phyloP scores from a whole-genome alignment of 805 yeast species.

The Wickerhamomyces bisporus region DNA sequence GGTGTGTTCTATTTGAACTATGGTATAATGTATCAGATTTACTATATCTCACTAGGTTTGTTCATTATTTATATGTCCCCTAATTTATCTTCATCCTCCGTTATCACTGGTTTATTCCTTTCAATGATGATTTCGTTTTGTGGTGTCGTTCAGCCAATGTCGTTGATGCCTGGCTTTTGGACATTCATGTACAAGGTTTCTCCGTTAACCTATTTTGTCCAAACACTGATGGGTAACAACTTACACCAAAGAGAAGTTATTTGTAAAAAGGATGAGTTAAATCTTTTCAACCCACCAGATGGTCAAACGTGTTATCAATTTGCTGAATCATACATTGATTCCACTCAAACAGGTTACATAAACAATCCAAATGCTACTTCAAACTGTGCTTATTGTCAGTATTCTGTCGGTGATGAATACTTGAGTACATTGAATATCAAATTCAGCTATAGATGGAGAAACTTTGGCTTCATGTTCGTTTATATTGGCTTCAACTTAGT shows the following conservation, averaged over 20 bases:
- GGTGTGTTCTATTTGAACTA: conserved; percentile 45
- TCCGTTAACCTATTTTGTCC: conserved; percentile 57
- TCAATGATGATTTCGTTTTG: conserved; percentile 31
- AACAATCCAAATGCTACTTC: conserved; percentile 39
- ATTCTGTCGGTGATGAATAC: conserved; percentile 35
- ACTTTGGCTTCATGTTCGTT: conserved; percentile 40
- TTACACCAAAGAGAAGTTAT: conserved; percentile 47
- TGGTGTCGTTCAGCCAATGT: conserved; percentile 33
- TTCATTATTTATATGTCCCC: conserved; percentile 54
- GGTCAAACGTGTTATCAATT: conserved; percentile 62
- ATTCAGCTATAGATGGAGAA: conserved; percentile 51
- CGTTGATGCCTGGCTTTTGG: conserved; percentile 69
- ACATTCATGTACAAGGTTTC: conserved; percentile 62
- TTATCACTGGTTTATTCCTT: conserved; percentile 42
- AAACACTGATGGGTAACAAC: conserved; percentile 42
- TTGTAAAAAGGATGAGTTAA: conserved; percentile 45
- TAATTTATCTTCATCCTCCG: conserved; percentile 67
- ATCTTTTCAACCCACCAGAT: conserved; percentile 43
- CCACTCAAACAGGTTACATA: conserved; percentile 50
- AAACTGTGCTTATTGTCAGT: conserved; percentile 37
- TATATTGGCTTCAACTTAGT: conserved; percentile 3
- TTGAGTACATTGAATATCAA: conserved; percentile 33
- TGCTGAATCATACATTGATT: conserved; percentile 19
- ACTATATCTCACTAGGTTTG: conserved; percentile 42
- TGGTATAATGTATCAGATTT: conserved; percentile 37